Percentiles rank a stretch among this genome's conserved stretches.
phyloP scores from a whole-genome alignment of 768 basidiomycete species.

The Lactifluus pinguis region DNA sequence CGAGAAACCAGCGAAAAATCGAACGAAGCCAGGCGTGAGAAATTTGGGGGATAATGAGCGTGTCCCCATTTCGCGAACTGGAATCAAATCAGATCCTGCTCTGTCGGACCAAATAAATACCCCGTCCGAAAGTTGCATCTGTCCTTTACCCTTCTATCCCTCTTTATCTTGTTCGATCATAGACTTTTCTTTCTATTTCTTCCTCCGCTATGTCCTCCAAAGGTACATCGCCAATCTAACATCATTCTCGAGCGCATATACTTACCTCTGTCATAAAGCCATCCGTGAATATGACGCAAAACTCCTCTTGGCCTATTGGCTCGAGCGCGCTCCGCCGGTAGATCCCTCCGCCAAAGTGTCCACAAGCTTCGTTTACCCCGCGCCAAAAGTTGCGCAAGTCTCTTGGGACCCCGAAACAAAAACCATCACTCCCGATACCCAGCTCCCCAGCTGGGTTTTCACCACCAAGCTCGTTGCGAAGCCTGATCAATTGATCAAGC shows the following conservation, averaged over 20 bases:
- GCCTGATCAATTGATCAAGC: conserved; percentile 98
- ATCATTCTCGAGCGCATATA: conserved; percentile 2
- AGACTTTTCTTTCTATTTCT: not conserved
- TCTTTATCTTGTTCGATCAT: not conserved
- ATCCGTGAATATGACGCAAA: conserved; percentile 99
- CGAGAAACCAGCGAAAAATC: conserved; percentile 4
- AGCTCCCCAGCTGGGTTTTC: conserved; percentile 75
- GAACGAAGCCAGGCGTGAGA: conserved; percentile 13
- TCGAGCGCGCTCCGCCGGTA: conserved; percentile 78
- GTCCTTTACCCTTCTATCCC: not conserved
- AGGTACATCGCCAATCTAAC: not conserved
- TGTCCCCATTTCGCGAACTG: not conserved
- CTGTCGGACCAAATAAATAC: conserved; percentile 15
- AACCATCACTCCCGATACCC: conserved; percentile 46
- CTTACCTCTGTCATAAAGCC: conserved; percentile 31
- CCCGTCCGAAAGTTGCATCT: not conserved
- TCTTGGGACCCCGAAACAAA: conserved; percentile 71
- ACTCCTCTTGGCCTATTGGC: conserved; percentile 95
- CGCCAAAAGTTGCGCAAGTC: conserved; percentile 77
- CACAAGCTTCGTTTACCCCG: conserved; percentile 54
- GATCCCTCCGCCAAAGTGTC: conserved; percentile 47
- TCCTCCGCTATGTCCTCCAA: conserved; percentile 17
- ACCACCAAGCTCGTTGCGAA: conserved; percentile 87
- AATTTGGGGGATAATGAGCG: conserved; percentile 13
- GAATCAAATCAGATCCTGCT: not conserved